Evolutionary conservation across 495 filamentous ascomycete species (phyloP).

Genomic region (Penicillium odoratum): DNA sequence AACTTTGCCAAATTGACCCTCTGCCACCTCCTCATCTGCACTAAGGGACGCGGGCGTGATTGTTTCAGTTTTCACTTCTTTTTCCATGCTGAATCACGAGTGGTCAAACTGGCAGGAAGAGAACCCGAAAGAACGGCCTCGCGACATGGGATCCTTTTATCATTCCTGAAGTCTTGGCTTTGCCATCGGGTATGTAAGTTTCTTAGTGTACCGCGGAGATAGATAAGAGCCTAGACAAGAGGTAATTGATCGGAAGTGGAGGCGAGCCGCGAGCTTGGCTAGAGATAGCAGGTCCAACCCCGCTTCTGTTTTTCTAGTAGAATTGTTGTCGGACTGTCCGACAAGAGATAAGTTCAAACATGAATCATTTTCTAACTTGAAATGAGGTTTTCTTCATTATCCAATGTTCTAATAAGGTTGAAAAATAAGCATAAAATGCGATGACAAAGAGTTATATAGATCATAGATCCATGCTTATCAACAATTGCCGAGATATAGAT

Average conservation of each 20-base stretch:
- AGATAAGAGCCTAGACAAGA: slow-evolving; percentile 5
- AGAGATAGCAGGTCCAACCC: slow-evolving; percentile 11
- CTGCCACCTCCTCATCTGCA: slow-evolving; percentile 27
- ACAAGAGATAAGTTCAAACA: background rate
- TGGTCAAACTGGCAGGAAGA: background rate
- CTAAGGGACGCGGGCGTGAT: slow-evolving; percentile 13
- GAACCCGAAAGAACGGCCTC: background rate
- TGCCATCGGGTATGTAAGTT: background rate
- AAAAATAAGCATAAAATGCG: background rate
- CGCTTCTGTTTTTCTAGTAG: background rate
- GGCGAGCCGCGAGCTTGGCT: slow-evolving; percentile 6
- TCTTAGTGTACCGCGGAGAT: slow-evolving; percentile 7
- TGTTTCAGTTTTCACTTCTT: slow-evolving; percentile 13
- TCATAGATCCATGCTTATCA: slow-evolving; percentile 1
- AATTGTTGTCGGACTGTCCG: background rate
- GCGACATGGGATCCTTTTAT: background rate
- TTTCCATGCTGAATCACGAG: slow-evolving; percentile 14
- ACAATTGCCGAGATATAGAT: background rate
- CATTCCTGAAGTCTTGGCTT: background rate
- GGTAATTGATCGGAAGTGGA: background rate
- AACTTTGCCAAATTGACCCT: slow-evolving; percentile 30
- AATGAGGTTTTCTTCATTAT: no score
- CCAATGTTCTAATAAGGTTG: background rate
- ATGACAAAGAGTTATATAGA: background rate
- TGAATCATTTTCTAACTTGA: no score